Base-by-base conservation (phyloP, 2,329 filamentous ascomycete species). In the Fusarium neocosmosporiellum region DNA sequence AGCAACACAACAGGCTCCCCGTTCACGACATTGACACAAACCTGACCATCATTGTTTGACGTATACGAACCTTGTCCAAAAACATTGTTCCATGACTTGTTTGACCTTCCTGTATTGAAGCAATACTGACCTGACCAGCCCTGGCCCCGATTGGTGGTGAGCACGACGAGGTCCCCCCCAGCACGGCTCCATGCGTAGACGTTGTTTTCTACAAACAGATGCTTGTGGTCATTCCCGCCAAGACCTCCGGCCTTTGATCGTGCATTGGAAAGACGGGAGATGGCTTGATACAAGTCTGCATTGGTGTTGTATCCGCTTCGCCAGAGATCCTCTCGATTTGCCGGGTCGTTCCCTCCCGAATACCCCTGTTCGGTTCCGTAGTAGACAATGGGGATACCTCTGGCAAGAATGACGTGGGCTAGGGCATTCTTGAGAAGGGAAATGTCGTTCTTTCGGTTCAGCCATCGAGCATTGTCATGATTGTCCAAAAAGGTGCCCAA, bases 301-400 rank as follows among this genome's bases (percentile, higher is more conserved):
- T 67, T 20, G 18, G 71, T 74, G 18, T 59, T 86, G 39, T 86
- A 91, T 8, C 80, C 81, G 13, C 86, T 87, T 13, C 85, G 79
- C 90, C 89, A 91, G 46, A 88, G 82, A 9, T 89, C 87, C 76
- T 91, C 88, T n/a, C 89, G 87, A 74, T 87, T 87, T 59, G 83
- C 84, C 0, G 84, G 81, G 10, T 88, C 88, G 53, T 80, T 81
- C 39, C 79, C 83, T n/a, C 83, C 84, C 2, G 82, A 78, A 77
- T 86, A 90, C 67, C 87, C 88, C 75, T 92, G 90, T 79, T 92
- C 91, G 69, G 90, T 88, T 31, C 90, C 91, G 72, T 91, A 87
- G 80, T 92, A 93, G 36, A 92, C 84, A 63, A 91, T 89, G 1
- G 90, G 90, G 41, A 92, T 88, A 22, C 90, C 90, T 63, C 91